These are phyloP conservation scores for Seiridium unicorne DNA, from an alignment of 2,329 filamentous ascomycete species.

Conservation along the genomic window DNA sequence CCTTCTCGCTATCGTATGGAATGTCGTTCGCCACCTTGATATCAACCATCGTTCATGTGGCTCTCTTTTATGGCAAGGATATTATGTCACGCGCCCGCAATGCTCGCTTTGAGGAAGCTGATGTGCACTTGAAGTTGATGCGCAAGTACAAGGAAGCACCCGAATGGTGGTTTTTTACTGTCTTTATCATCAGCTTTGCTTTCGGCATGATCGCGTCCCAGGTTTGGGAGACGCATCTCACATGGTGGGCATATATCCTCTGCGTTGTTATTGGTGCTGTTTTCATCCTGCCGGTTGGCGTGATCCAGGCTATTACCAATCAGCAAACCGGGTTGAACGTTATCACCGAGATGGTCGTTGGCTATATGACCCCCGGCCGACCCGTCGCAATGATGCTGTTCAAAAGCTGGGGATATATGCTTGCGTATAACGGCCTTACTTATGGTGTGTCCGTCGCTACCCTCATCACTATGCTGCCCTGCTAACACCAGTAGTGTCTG, in stretches of 20 bases:
- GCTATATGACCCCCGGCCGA: slow-evolving; percentile 69
- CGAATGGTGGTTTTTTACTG: slow-evolving; percentile 53
- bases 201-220: slow-evolving; percentile 39
- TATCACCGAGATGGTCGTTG: slow-evolving; percentile 70
- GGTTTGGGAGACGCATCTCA: slow-evolving; percentile 37
- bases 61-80: slow-evolving; percentile 50
- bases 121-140: slow-evolving; percentile 56
- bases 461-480: neutral
- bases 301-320: slow-evolving; percentile 48
- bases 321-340: slow-evolving; percentile 51
- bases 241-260: slow-evolving; percentile 42
- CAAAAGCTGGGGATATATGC: slow-evolving; percentile 60
- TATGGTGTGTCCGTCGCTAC: slow-evolving; percentile 24
- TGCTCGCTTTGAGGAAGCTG: slow-evolving; percentile 39
- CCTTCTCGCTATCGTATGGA: slow-evolving; percentile 54
- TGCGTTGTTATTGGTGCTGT: slow-evolving; percentile 36
- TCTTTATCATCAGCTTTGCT: slow-evolving; percentile 48
- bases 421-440: slow-evolving; percentile 43
- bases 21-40: slow-evolving; percentile 56
- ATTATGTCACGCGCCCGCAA: slow-evolving; percentile 37
- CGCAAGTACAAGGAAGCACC: slow-evolving; percentile 53
- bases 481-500: slow-evolving; percentile 24
- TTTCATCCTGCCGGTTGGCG: slow-evolving; percentile 41
- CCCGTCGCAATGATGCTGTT: slow-evolving; percentile 77
- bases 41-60: slow-evolving; percentile 50